Percentiles rank a stretch among this genome's conserved stretches.
phyloP scores from a whole-genome alignment of 1,284 basidiomycete genomes.

The Naganishia liquefaciens region DNA sequence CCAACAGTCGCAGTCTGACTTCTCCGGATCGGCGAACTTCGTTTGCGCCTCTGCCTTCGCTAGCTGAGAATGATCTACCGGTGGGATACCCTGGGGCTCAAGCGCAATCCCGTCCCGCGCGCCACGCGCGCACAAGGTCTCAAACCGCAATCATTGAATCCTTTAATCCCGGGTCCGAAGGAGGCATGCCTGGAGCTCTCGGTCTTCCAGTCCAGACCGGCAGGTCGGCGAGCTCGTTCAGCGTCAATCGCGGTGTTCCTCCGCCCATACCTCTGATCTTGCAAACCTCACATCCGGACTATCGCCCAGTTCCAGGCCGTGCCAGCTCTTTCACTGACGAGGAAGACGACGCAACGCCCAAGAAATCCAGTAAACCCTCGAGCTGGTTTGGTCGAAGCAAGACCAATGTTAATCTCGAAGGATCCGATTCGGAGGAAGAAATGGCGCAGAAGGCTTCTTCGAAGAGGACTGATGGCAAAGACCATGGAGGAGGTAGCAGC shows the following conservation, averaged over 20 bases:
- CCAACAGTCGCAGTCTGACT: slow-evolving; percentile 13
- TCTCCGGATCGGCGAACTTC: slow-evolving; percentile 17
- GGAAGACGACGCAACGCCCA: slow-evolving; percentile 9
- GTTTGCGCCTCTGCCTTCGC: slow-evolving; percentile 18
- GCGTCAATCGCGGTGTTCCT: not conserved
- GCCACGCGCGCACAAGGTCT: slow-evolving; percentile 30
- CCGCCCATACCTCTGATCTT: slow-evolving; percentile 7
- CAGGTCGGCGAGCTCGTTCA: not conserved
- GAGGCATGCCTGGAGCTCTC: slow-evolving; percentile 6
- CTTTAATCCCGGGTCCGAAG: slow-evolving; percentile 10
- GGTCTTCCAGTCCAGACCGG: not conserved
- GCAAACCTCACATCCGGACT: not conserved
- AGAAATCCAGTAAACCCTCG: slow-evolving; percentile 25
- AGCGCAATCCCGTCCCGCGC: slow-evolving; percentile 12
- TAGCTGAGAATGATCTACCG: not conserved
- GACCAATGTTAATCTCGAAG: slow-evolving; percentile 11
- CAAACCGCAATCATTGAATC: slow-evolving; percentile 35
- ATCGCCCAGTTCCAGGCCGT: not conserved
- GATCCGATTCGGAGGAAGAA: slow-evolving; percentile 31
- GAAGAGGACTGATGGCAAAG: slow-evolving; percentile 9
- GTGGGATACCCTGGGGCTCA: slow-evolving; percentile 8
- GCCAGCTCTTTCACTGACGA: slow-evolving; percentile 1
- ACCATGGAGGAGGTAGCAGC: slow-evolving; percentile 17
- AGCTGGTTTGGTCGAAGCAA: slow-evolving; percentile 31
- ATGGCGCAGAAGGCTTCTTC: slow-evolving; percentile 5